A percentile compares a stretch with the other conserved stretches of the same genome.
These are phyloP conservation scores for Penicillium mononematosum DNA, from an alignment of 495 filamentous ascomycete species.

Conservation along the genomic window DNA sequence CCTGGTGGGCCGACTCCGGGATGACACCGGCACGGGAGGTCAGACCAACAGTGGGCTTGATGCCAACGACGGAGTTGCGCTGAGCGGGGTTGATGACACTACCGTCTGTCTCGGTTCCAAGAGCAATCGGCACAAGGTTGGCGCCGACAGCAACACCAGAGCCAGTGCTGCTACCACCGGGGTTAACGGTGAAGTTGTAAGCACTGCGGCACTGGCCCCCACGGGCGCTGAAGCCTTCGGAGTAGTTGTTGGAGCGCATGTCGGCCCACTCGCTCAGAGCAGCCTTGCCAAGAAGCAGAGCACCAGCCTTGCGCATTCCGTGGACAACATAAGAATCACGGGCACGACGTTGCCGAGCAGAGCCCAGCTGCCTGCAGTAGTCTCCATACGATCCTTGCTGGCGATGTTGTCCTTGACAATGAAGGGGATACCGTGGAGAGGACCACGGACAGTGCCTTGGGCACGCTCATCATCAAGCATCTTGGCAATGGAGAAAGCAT, in stretches of 20 bases:
- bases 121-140: slow-evolving; percentile 59
- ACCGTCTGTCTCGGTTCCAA: slow-evolving; percentile 76
- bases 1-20: slow-evolving; percentile 64
- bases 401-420: slow-evolving; percentile 76
- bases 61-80: slow-evolving; percentile 55
- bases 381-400: slow-evolving; percentile 67
- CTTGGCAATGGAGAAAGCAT: slow-evolving; percentile 57
- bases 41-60: slow-evolving; percentile 69
- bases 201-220: slow-evolving; percentile 65
- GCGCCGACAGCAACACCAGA: slow-evolving; percentile 60
- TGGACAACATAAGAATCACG: slow-evolving; percentile 63
- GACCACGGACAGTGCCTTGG: slow-evolving; percentile 53
- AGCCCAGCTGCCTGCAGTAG: slow-evolving; percentile 58
- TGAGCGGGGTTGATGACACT: slow-evolving; percentile 68
- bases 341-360: slow-evolving; percentile 64
- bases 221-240: slow-evolving; percentile 64
- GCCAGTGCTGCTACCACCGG: slow-evolving; percentile 64
- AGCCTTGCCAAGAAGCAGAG: slow-evolving; percentile 67
- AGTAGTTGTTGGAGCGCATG: slow-evolving; percentile 69
- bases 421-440: slow-evolving; percentile 72
- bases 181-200: slow-evolving; percentile 69
- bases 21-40: slow-evolving; percentile 63
- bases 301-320: slow-evolving; percentile 61
- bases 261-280: slow-evolving; percentile 73
- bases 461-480: slow-evolving; percentile 58